phyloP scores from a whole-genome alignment of 2,329 filamentous ascomycete species.

The Trichophyton benhamiae region DNA sequence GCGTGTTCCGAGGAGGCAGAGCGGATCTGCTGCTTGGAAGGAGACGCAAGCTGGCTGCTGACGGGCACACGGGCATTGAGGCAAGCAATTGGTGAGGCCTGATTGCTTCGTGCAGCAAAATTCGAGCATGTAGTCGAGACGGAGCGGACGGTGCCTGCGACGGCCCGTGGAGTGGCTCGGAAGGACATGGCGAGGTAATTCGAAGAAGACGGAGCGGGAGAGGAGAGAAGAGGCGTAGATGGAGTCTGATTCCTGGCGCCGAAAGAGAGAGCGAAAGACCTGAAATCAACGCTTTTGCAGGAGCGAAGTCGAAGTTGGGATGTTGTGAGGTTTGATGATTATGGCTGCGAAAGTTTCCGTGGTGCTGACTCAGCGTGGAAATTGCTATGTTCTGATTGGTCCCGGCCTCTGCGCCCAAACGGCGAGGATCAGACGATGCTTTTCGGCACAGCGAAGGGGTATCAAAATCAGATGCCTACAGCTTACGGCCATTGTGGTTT shows the following conservation, averaged over 20 bases:
- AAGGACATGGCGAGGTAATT: constrained; percentile 31
- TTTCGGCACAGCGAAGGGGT: not conserved
- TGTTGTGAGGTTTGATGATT: constrained; percentile 5
- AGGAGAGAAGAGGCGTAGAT: constrained; percentile 19
- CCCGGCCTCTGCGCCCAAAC: not conserved
- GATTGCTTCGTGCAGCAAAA: not conserved
- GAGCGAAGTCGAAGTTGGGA: constrained; percentile 2
- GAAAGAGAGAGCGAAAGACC: not conserved
- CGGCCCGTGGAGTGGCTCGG: constrained; percentile 35
- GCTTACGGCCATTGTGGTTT: not conserved
- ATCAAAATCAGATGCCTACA: not conserved
- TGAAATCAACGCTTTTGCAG: not conserved
- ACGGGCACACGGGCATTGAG: constrained; percentile 25
- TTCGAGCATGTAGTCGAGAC: constrained; percentile 13
- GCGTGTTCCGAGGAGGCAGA: constrained; percentile 60
- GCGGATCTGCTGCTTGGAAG: constrained; percentile 37
- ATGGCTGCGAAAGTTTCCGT: constrained; percentile 5
- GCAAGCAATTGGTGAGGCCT: constrained; percentile 16
- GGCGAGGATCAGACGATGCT: too few species aligned
- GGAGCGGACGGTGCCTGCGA: constrained; percentile 26
- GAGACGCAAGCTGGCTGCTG: constrained; percentile 26
- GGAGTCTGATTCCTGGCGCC: constrained; percentile 2
- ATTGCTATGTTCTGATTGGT: constrained; percentile 3
- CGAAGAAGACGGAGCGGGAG: constrained; percentile 8
- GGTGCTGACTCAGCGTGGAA: constrained; percentile 3